These are phyloP conservation scores for Fusarium protoensiforme DNA, from an alignment of 2,329 filamentous ascomycete species.

Conservation along the genomic window DNA sequence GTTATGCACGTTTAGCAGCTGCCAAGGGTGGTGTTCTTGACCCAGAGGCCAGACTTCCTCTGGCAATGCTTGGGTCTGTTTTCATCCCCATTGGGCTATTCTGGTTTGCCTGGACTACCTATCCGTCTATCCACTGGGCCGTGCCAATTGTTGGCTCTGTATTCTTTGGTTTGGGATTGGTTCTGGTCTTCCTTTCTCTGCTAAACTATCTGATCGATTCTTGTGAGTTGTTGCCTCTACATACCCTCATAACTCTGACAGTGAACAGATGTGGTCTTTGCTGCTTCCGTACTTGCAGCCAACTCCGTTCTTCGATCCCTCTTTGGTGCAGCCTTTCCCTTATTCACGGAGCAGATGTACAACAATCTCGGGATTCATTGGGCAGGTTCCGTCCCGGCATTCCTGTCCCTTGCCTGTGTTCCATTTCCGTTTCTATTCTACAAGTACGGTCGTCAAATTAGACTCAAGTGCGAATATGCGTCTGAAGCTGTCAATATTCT, in stretches of 20 bases:
- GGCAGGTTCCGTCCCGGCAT: not conserved
- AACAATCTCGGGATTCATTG: not conserved
- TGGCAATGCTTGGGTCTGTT: slow-evolving; percentile 12
- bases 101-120: slow-evolving; percentile 25
- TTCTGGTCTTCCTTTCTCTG: slow-evolving; percentile 15
- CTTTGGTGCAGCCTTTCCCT: not conserved
- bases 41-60: slow-evolving; percentile 5
- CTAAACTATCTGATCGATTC: slow-evolving; percentile 22
- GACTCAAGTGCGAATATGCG: not conserved
- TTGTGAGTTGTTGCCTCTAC: not conserved
- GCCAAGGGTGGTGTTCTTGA: not conserved
- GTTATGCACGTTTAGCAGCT: not conserved
- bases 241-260: not conserved
- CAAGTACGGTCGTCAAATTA: not conserved
- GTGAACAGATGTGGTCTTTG: not conserved
- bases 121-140: slow-evolving; percentile 3
- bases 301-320: not conserved
- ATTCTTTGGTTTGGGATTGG: slow-evolving; percentile 14
- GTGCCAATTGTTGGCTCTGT: slow-evolving; percentile 1
- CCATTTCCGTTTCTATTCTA: not conserved
- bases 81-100: slow-evolving; percentile 9
- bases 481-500: not conserved
- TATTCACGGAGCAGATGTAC: not conserved
- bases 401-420: not conserved
- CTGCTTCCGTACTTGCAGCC: not conserved